Base-by-base conservation (phyloP, 2,329 filamentous ascomycete genomes). In the Raffaelea albimanens region DNA sequence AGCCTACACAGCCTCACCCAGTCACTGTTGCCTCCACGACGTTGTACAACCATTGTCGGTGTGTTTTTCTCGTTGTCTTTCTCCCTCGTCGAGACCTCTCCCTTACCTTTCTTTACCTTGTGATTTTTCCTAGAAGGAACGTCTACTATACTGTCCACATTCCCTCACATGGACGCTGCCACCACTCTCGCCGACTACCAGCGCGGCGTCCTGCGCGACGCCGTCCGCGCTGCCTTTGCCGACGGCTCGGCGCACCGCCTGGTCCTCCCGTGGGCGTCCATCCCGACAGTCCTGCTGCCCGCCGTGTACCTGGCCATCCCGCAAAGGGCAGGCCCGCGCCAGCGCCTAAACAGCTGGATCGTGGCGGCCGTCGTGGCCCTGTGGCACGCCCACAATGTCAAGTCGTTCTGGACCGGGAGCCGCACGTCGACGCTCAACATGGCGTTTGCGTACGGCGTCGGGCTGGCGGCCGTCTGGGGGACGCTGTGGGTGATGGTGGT, bases 251-350 rank as follows among this genome's bases (percentile, higher is more conserved):
- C 46, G 2, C 51, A 61, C 39, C 76, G 75, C 2, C 64, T 81
- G 18, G 56, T 82, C 18, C 36, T 82, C 8, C 78, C 77, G 0
- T 72, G 75, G 49, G 64, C 68, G 47, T 49, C 80, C 7, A 50
- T 76, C 20, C 71, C 68, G 3, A 57, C 67, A 23, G 64, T 73
- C 40, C 43, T 78, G 39, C 47, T 83, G 2, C 73, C 76, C 0
- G 59, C 70, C 1, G 52, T 77, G 3, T 83, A 79, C 59, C 67
- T 83, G 14, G 62, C 71, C 43, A 66, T 82, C 50, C 75, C 77
- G 2, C 77, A 82, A 36, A 5, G 13, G 40, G 1, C 21, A 4
- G 70, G 10, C 70, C 70, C 5, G 75, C 71, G 71, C 80, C 11
- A 76, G 75, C 53, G 63, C 68, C 29, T 62, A 71, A 40, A 80